Evolutionary conservation across 2,329 filamentous ascomycete species (phyloP).

Genomic region (Aspergillus persii): DNA sequence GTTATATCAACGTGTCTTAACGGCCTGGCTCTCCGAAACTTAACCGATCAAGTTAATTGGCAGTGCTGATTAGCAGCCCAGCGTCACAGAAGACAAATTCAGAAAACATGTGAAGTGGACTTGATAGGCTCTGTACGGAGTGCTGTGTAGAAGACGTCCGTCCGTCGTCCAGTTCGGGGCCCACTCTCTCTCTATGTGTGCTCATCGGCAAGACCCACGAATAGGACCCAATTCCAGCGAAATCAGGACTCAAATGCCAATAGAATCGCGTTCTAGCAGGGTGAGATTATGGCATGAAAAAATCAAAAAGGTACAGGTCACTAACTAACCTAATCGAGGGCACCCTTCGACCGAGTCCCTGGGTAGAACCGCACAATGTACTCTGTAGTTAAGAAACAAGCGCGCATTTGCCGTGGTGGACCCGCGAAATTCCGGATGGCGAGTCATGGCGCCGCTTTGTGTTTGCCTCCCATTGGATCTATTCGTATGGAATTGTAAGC

Average conservation of each 20-base stretch:
- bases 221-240: not conserved
- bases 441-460: not conserved
- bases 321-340: not conserved
- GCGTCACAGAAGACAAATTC: not conserved
- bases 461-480: not conserved
- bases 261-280: not conserved
- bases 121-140: not conserved
- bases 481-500: not conserved
- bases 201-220: not conserved
- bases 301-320: not conserved
- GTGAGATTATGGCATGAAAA: not conserved
- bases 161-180: not conserved
- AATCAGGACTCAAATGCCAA: constrained; percentile 1
- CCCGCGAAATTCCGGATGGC: not conserved
- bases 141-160: not conserved
- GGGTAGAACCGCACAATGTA: not conserved
- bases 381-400: not conserved
- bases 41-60: not conserved
- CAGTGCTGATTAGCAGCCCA: not conserved
- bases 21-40: not conserved
- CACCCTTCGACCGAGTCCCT: not conserved
- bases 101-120: not conserved
- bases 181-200: not conserved
- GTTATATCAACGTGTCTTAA: not conserved
- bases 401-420: not conserved